Evolutionary conservation across 768 basidiomycete genomes (phyloP).

Genomic region (Tricholoma bakamatsutake): DNA sequence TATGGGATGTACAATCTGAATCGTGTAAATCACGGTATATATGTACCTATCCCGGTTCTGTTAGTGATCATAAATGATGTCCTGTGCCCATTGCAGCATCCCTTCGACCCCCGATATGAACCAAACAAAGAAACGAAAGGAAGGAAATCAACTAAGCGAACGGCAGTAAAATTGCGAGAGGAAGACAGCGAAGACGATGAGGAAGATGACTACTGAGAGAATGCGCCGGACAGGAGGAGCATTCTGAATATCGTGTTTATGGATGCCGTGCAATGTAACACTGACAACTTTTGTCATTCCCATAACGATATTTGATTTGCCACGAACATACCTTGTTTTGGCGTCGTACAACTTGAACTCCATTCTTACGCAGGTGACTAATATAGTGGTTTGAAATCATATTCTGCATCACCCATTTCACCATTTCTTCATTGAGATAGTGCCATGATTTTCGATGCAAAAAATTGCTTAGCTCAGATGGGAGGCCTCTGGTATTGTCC

Average conservation of each 20-base stretch:
- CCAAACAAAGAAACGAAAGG: constrained; percentile 39
- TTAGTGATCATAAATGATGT: not conserved
- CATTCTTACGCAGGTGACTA: constrained; percentile 5
- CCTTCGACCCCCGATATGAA: constrained; percentile 38
- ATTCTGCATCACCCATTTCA: constrained; percentile 16
- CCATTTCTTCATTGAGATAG: constrained; percentile 26
- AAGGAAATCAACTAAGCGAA: constrained; percentile 36
- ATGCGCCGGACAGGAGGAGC: not conserved
- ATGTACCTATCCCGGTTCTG: not conserved
- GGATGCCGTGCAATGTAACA: not conserved
- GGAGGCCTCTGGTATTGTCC: constrained; percentile 23
- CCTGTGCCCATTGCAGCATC: constrained; percentile 24
- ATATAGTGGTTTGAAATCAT: constrained; percentile 27
- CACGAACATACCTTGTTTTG: not conserved
- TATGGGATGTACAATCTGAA: constrained; percentile 71
- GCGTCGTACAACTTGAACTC: not conserved
- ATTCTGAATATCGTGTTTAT: not conserved
- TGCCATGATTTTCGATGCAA: constrained; percentile 30
- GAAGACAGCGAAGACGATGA: not conserved
- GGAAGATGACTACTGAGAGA: not conserved
- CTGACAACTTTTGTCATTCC: not conserved
- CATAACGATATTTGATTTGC: not conserved
- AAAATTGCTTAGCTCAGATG: constrained; percentile 12
- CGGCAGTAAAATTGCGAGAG: constrained; percentile 8
- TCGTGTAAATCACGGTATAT: constrained; percentile 53